Conservation (phyloP, 768 basidiomycete species). For the Asterophora parasitica region DNA sequence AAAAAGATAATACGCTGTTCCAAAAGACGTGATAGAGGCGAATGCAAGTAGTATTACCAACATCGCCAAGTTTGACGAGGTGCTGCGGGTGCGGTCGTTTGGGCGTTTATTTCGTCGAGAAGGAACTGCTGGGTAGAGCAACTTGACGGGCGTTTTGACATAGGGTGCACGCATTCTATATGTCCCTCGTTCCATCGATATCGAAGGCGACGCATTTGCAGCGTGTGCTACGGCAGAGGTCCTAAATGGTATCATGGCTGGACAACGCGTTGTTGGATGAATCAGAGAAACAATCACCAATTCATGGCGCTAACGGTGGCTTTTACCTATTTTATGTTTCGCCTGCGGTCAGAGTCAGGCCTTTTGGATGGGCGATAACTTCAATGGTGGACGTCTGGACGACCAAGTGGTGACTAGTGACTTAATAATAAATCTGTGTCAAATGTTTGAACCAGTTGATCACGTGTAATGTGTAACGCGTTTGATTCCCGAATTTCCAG, state of each 20-base stretch:
- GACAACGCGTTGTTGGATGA: neutral
- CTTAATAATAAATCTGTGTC: too few species aligned
- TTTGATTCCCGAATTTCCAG: neutral
- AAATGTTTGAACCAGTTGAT: neutral
- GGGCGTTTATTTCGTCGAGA: slow-evolving; percentile 8
- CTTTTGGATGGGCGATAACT: too few species aligned
- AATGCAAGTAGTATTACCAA: slow-evolving; percentile 43
- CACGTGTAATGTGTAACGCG: neutral
- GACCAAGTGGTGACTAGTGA: neutral
- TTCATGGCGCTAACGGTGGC: too few species aligned
- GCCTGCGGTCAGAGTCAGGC: too few species aligned
- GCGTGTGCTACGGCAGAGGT: slow-evolving; percentile 18
- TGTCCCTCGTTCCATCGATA: slow-evolving; percentile 59
- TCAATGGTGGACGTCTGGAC: neutral
- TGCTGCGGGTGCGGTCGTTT: slow-evolving; percentile 15
- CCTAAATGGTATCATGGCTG: slow-evolving; percentile 24
- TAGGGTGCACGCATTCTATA: slow-evolving; percentile 55
- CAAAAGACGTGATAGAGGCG: slow-evolving; percentile 50
- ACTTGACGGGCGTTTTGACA: slow-evolving; percentile 14
- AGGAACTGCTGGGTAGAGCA: neutral
- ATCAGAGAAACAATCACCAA: neutral
- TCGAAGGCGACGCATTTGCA: slow-evolving; percentile 52
- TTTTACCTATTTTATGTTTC: too few species aligned
- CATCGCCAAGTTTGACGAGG: slow-evolving; percentile 34
- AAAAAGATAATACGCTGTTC: slow-evolving; percentile 59